Base-by-base conservation (phyloP, 2,329 filamentous ascomycete genomes). In the Fusarium liriodendri region DNA sequence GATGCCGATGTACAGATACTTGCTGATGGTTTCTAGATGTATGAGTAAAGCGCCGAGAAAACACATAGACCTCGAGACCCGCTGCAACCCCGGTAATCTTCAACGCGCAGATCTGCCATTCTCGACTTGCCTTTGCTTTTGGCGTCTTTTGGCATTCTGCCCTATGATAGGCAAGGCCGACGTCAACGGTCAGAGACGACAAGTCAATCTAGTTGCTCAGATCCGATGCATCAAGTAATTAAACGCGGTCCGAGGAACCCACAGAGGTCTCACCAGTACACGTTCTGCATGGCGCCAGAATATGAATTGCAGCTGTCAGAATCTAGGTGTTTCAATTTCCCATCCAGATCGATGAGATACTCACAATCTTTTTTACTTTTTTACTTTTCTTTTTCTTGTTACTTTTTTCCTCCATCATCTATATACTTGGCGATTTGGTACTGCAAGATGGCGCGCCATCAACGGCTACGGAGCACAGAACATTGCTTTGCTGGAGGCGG, bases 281-380 rank as follows among this genome's bases (percentile, higher is more conserved):
- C 13, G 32, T 22, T 52, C 32, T 22, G 61, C 61, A 55, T 63
- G 35, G 35, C 47, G 45, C 29, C 47, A 63, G 47, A 29, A 37
- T 13, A 29, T 63, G 60, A 40, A 64, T 62, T 55, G 54, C 57
- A 71, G 50, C 62, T 76, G 66, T 69, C 70, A 70, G 61, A 64
- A 69, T 70, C 62, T 40, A 47, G 25, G 29, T 35, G 42, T 42
- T 22, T 52, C 40, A 61, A 37, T 47, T 47, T 58, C 40, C 63
- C 32, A 59, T 32, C 62, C 37, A 64, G 70, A 73, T 71, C 57
- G 64, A 38, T 42, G 38, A 61, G 50, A 69, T 61, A 37, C 55
- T 72, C 59, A 62, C 52, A 58, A 59, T 63, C 62, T 69, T 40
- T 40, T 67, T 72, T 70, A 60, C 29, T 54, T 40, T n/a, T n/a